Evolutionary conservation across 495 filamentous ascomycete genomes (phyloP), one percentile per base, ranked within the genome.

Genomic region (Annulohypoxylon moriforme): DNA sequence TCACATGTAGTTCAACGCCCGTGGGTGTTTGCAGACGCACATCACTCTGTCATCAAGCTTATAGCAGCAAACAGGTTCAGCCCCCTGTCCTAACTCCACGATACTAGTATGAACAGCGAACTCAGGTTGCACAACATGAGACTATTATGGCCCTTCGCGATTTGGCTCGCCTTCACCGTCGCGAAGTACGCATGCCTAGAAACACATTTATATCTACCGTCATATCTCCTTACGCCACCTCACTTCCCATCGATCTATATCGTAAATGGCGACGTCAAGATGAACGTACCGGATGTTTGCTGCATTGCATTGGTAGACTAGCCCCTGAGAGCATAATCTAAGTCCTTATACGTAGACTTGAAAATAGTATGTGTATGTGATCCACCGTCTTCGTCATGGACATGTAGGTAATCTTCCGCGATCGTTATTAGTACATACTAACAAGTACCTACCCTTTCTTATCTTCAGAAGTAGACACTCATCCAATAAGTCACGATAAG

Each of bases 81-180:
- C 20, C 60, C n/a, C 61, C 62, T 57, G 29, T 65, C 11, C 18
- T 16, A 11, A 33, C 20, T 50, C 20, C 31, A 49, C 44, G 14
- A 49, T 55, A 14, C 0, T 20, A 4, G 5, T 4, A 22, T 16
- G 33, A 57, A 27, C 1, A 27, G 47, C 55, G 38, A 57, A 4
- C 16, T 62, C 18, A 24, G 47, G 68, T 71, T 18, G 24, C 57
- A 71, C 68, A 56, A 9, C 68, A 61, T 71, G 22, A 56, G 16
- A 34, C 36, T 46, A 49, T 56, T 9, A 13, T 42, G 22, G 38
- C 40, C 57, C 68, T 55, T 31, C 13, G 24, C 38, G n/a, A 22
- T 57, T 25, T 49, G 24, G 46, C 27, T 27, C 36, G 57, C n/a
- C 18, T 27, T 25, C 14, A 10, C 13, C 14, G 16, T 18, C 27